These are phyloP conservation scores for Solanum pimpinellifolium DNA, from an alignment of 257 asterid genomes.

Conservation along the genomic window DNA sequence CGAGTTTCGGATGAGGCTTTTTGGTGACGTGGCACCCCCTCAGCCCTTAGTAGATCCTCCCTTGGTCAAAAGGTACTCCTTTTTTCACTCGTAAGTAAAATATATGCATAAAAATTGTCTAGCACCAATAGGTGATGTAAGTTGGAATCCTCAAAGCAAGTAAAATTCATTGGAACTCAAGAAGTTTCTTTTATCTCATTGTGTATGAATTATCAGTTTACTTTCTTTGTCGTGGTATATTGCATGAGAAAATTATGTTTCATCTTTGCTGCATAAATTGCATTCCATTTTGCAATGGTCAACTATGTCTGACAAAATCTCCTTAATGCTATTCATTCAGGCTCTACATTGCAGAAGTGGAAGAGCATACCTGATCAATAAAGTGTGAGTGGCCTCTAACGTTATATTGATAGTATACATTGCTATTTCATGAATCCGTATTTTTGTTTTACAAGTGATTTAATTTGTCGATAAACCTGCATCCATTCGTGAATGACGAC, in stretches of 20 bases:
- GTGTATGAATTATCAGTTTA: background rate
- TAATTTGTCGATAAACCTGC: background rate
- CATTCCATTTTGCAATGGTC: background rate
- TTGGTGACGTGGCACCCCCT: background rate
- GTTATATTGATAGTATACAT: background rate
- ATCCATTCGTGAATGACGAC: background rate
- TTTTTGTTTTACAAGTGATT: background rate
- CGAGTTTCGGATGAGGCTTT: background rate
- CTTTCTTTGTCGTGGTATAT: background rate
- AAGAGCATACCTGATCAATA: constrained; percentile 71
- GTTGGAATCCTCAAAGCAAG: background rate
- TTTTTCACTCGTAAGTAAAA: background rate
- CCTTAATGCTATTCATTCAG: constrained; percentile 24
- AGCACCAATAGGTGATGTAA: background rate
- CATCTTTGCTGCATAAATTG: background rate
- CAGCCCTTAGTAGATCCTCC: background rate
- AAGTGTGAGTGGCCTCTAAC: constrained; percentile 36
- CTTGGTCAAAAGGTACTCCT: background rate
- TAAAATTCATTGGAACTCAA: background rate
- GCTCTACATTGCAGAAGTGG: constrained; percentile 66
- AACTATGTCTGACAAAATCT: background rate
- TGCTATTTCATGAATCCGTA: background rate
- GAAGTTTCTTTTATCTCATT: background rate
- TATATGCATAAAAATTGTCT: background rate
- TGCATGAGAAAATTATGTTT: background rate